A percentile compares a stretch with the other conserved stretches of the same genome.
phyloP scores from a whole-genome alignment of 768 basidiomycete species.

The Boletus fagicola region DNA sequence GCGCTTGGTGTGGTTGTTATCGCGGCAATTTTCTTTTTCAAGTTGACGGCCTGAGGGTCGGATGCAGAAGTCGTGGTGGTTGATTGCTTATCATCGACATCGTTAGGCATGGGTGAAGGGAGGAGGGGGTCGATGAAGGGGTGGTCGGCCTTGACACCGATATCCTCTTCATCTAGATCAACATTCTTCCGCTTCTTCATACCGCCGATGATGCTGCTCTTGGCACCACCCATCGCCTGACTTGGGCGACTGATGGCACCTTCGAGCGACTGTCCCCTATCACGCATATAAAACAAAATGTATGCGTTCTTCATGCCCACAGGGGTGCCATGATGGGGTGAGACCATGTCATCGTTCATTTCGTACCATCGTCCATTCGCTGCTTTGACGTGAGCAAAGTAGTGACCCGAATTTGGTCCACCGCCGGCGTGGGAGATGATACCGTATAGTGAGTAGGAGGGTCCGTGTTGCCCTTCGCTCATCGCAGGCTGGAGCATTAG shows the following conservation, averaged over 20 bases:
- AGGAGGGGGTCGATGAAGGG: conserved; percentile 68
- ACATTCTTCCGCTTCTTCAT: conserved; percentile 48
- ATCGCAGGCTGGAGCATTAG: conserved; percentile 75
- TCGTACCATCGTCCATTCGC: conserved; percentile 75
- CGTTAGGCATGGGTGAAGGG: conserved; percentile 44
- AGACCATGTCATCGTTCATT: conserved; percentile 90
- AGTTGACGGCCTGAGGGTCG: conserved; percentile 53
- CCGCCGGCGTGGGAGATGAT: conserved; percentile 91
- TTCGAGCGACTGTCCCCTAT: conserved; percentile 72
- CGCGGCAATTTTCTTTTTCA: conserved; percentile 56
- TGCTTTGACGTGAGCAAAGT: conserved; percentile 81
- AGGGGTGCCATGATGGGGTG: conserved; percentile 43
- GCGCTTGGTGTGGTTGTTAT: conserved; percentile 29
- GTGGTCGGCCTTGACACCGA: conserved; percentile 45
- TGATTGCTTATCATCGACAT: conserved; percentile 13
- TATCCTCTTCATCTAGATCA: conserved; percentile 47
- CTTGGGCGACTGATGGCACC: conserved; percentile 46
- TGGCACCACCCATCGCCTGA: conserved; percentile 24
- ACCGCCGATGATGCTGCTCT: conserved; percentile 43
- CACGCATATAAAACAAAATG: conserved; percentile 86
- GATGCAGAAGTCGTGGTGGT: conserved; percentile 6
- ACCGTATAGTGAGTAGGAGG: conserved; percentile 83
- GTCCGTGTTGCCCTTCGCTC: conserved; percentile 76
- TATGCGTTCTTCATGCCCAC: conserved; percentile 80
- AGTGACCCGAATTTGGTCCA: conserved; percentile 95